These are phyloP conservation scores for Solanum dulcamara DNA, from an alignment of 257 asterid species.

Conservation along the genomic window DNA sequence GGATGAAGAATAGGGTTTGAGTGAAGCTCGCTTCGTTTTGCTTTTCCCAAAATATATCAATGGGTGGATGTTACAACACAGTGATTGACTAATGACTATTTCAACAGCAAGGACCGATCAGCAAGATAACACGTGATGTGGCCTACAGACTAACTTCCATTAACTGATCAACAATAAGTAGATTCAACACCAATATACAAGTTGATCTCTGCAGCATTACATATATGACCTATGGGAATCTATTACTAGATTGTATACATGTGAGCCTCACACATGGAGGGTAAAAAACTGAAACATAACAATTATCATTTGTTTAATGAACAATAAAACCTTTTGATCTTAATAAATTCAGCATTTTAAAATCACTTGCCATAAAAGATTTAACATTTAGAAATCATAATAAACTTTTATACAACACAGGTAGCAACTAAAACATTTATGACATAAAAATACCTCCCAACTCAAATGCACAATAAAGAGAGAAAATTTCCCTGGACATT, in stretches of 20 bases:
- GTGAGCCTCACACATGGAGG: not conserved
- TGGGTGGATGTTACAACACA: not conserved
- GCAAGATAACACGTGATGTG: not conserved
- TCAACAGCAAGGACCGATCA: not conserved
- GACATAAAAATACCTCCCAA: not conserved
- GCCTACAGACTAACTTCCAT: not conserved
- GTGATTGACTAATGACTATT: not conserved
- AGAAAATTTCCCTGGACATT: not conserved
- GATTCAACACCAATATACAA: not conserved
- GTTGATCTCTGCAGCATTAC: not conserved
- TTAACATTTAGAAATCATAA: not conserved
- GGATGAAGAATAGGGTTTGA: not conserved
- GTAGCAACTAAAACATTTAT: not conserved
- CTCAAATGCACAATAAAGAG: not conserved
- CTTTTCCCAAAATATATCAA: not conserved
- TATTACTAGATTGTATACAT: not conserved
- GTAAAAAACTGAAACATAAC: not conserved
- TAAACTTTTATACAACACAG: not conserved
- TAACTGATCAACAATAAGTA: not conserved
- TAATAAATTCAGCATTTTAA: not conserved
- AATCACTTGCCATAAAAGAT: not conserved
- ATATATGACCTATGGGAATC: not conserved
- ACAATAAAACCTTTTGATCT: not conserved
- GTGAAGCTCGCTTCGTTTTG: not conserved
- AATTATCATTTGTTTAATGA: not conserved